Conservation (phyloP, 2,329 filamentous ascomycete genomes). For the Zasmidium angulare region DNA sequence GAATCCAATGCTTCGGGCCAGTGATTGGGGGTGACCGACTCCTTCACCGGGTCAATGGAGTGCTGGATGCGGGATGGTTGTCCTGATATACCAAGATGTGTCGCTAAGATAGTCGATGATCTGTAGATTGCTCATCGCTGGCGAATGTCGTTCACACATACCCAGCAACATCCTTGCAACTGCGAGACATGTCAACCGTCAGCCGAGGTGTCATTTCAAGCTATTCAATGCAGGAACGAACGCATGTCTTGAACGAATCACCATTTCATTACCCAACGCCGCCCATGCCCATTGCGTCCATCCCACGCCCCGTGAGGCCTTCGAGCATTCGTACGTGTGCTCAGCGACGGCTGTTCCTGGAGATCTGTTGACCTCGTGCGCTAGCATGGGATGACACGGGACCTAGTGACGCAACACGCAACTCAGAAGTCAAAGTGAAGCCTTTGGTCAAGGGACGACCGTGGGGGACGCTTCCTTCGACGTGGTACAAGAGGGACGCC, state of each 20-base stretch:
- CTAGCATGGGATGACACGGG: neutral
- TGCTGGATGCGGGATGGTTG: slow-evolving; percentile 18
- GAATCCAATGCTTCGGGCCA: slow-evolving; percentile 50
- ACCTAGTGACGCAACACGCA: neutral
- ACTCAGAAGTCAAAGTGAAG: neutral
- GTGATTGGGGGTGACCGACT: slow-evolving; percentile 46
- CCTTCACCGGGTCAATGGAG: slow-evolving; percentile 51
- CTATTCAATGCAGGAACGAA: neutral
- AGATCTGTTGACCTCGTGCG: neutral
- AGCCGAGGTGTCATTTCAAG: neutral
- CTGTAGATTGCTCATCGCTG: too few species aligned
- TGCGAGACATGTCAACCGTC: too few species aligned
- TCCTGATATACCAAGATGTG: neutral
- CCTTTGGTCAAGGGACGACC: neutral
- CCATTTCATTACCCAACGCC: neutral
- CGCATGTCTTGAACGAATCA: neutral
- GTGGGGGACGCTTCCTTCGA: neutral
- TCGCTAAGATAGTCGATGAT: too few species aligned
- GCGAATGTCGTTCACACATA: too few species aligned
- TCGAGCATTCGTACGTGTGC: neutral
- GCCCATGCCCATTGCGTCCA: neutral
- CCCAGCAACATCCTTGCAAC: too few species aligned
- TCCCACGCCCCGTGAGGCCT: neutral
- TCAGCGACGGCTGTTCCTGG: neutral
- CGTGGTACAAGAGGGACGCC: neutral